Conservation (phyloP, 371 early-diverging fungal species). For the Thermomucor indicae-seudaticae region DNA sequence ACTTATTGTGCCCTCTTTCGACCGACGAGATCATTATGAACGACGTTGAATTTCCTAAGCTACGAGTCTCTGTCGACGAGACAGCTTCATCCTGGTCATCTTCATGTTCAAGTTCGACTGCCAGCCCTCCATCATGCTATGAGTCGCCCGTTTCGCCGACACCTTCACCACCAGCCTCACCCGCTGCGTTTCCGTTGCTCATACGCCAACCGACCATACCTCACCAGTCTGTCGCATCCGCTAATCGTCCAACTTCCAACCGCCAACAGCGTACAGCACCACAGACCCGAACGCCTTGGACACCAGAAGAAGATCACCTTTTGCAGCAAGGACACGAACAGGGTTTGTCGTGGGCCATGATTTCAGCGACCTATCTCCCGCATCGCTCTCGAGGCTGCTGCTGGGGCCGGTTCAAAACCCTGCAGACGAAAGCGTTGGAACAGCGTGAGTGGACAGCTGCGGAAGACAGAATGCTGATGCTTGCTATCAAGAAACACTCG, state of each 20-base stretch:
- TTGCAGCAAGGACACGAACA: conserved; percentile 42
- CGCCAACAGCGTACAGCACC: conserved; percentile 9
- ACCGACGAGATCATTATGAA: not conserved
- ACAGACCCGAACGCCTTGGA: conserved; percentile 50
- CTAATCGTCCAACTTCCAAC: no score
- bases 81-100: conserved; percentile 8
- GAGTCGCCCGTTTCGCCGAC: not conserved
- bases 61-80: no score
- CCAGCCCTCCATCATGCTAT: not conserved
- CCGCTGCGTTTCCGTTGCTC: not conserved
- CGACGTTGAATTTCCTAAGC: conserved; percentile 4
- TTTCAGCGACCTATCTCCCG: conserved; percentile 43
- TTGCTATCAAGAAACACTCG: conserved; percentile 21
- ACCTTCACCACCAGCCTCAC: not conserved
- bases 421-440: conserved; percentile 26
- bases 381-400: conserved; percentile 48
- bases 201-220: not conserved
- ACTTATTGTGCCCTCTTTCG: conserved; percentile 9
- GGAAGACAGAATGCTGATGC: conserved; percentile 15
- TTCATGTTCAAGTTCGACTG: conserved; percentile 1
- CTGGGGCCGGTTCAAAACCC: conserved; percentile 47
- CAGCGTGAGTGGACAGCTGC: conserved; percentile 19
- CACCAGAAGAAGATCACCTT: conserved; percentile 41
- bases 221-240: no score
- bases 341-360: conserved; percentile 48